Evolutionary conservation across 768 basidiomycete genomes (phyloP).

Genomic region (Trametes punicea): DNA sequence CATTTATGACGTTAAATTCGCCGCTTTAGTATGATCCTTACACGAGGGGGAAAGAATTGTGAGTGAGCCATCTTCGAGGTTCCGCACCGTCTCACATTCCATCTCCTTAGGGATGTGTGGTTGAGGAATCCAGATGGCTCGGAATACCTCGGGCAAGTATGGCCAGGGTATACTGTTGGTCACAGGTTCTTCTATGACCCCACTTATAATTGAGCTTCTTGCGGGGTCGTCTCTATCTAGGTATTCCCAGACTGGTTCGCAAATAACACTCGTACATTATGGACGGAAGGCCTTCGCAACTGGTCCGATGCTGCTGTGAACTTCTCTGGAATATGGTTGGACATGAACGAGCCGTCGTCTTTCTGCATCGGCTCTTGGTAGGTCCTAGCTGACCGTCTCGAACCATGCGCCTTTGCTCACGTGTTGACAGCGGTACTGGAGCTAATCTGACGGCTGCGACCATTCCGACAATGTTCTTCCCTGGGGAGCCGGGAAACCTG

Average conservation of each 20-base stretch:
- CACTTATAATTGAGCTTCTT: background rate
- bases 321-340: slow-evolving; percentile 67
- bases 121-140: slow-evolving; percentile 74
- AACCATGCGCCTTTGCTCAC: background rate
- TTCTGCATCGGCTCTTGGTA: slow-evolving; percentile 64
- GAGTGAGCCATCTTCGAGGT: slow-evolving; percentile 21
- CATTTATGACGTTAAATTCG: background rate
- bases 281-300: slow-evolving; percentile 57
- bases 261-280: slow-evolving; percentile 49
- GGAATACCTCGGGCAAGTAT: slow-evolving; percentile 71
- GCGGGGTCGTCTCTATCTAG: slow-evolving; percentile 24
- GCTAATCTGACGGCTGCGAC: slow-evolving; percentile 51
- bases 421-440: slow-evolving; percentile 46
- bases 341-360: slow-evolving; percentile 67
- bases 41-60: slow-evolving; percentile 57
- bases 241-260: slow-evolving; percentile 64
- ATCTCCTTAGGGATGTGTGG: slow-evolving; percentile 51
- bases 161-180: slow-evolving; percentile 70
- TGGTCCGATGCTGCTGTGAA: slow-evolving; percentile 52
- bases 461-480: slow-evolving; percentile 51
- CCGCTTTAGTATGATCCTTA: slow-evolving; percentile 60
- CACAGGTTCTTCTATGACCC: background rate
- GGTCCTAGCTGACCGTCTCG: slow-evolving; percentile 11
- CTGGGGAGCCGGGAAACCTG: slow-evolving; percentile 51
- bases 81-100: background rate